Percentiles rank a stretch among this genome's conserved stretches.
Conservation (phyloP, 805 yeast species). For the Saturnispora besseyi region DNA sequence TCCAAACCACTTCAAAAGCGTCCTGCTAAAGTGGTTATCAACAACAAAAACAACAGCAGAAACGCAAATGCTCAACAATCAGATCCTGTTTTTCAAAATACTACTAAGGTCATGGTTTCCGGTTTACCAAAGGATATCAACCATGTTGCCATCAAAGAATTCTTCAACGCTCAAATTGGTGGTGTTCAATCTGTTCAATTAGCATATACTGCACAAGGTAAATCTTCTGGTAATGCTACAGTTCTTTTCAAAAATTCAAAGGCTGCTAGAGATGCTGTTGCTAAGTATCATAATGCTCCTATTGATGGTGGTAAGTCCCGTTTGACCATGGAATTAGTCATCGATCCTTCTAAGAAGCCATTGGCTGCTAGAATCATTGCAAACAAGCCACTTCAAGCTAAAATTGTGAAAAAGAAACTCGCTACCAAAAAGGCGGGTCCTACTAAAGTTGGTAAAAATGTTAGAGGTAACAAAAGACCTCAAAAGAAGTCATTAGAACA, state of each 20-base stretch:
- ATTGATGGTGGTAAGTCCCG: slow-evolving; percentile 78
- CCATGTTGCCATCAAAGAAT: slow-evolving; percentile 62
- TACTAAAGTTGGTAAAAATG: slow-evolving; percentile 13
- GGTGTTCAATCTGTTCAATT: slow-evolving; percentile 64
- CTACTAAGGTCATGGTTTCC: slow-evolving; percentile 71
- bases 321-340: slow-evolving; percentile 70
- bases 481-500: slow-evolving; percentile 75
- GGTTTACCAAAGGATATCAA: slow-evolving; percentile 70
- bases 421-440: slow-evolving; percentile 15
- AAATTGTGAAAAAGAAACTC: slow-evolving; percentile 40
- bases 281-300: slow-evolving; percentile 84
- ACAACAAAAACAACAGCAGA: slow-evolving; percentile 15
- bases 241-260: slow-evolving; percentile 62
- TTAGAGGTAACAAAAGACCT: slow-evolving; percentile 22
- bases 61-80: slow-evolving; percentile 1
- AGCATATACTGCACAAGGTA: slow-evolving; percentile 79
- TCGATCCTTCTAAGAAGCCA: slow-evolving; percentile 75
- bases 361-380: slow-evolving; percentile 57
- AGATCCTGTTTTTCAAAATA: slow-evolving; percentile 24
- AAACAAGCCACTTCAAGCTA: slow-evolving; percentile 33
- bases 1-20: background rate
- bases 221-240: slow-evolving; percentile 87
- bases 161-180: slow-evolving; percentile 81
- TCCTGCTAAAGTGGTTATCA: slow-evolving; percentile 1
- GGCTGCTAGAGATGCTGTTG: slow-evolving; percentile 70